Percentiles rank a stretch among this genome's conserved stretches.
phyloP scores from a whole-genome alignment of 2,329 filamentous ascomycete species.

The Domatiomyces catenatus region DNA sequence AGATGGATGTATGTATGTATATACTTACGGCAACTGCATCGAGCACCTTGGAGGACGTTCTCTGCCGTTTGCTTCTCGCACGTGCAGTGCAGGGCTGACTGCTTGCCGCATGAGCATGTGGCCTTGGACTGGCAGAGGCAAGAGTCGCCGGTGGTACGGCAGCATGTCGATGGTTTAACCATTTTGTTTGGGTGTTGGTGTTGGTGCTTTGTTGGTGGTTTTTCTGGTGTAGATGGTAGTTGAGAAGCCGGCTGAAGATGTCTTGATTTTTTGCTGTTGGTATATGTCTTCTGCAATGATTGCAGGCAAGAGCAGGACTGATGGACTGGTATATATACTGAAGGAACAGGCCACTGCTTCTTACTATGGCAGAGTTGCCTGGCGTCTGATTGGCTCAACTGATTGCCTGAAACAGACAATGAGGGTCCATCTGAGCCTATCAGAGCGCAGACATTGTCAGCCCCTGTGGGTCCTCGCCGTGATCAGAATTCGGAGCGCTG shows the following conservation, averaged over 20 bases:
- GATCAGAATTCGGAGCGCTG: not conserved
- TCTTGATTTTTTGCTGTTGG: not conserved
- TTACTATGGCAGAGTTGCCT: not conserved
- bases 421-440: not conserved
- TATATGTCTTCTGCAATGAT: not conserved
- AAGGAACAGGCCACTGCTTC: not conserved
- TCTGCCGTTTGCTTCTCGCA: conserved; percentile 63
- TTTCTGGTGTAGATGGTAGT: not conserved
- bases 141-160: conserved; percentile 37
- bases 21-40: conserved; percentile 63
- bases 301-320: no score
- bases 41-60: conserved; percentile 56
- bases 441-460: not conserved
- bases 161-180: conserved; percentile 41
- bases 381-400: not conserved
- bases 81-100: conserved; percentile 70
- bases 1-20: not conserved
- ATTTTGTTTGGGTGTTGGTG: conserved; percentile 23
- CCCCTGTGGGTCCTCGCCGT: not conserved
- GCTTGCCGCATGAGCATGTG: conserved; percentile 76
- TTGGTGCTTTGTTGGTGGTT: conserved; percentile 7
- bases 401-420: not conserved
- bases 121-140: conserved; percentile 45
- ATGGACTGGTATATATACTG: not conserved
- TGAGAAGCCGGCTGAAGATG: no score